A percentile compares a stretch with the other conserved stretches of the same genome.
Conservation (phyloP, 225 moss, liverwort and hornwort genomes). For the Straminergon stramineum region DNA sequence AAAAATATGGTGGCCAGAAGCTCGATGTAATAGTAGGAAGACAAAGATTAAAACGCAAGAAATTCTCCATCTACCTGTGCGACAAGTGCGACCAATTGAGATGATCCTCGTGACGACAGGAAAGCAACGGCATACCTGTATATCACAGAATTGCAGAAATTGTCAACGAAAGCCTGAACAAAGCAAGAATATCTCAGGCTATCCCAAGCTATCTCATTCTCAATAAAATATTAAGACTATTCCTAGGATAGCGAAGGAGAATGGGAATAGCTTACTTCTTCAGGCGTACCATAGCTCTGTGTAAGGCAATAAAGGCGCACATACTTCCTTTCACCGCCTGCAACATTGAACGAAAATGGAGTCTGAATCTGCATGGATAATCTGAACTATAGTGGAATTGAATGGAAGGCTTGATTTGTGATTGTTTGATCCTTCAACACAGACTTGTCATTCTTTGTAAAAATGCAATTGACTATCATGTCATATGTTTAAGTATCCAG, state of each 20-base stretch:
- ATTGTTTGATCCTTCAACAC: neutral
- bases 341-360: neutral
- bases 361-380: neutral
- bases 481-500: neutral
- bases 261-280: slow-evolving; percentile 39
- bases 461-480: neutral
- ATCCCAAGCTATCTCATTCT: neutral
- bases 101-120: slow-evolving; percentile 61
- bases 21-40: neutral
- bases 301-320: slow-evolving; percentile 80
- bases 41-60: neutral
- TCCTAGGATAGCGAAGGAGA: neutral
- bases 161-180: neutral
- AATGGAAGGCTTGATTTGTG: neutral
- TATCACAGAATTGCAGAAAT: neutral
- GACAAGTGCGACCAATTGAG: slow-evolving; percentile 83
- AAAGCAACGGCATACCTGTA: slow-evolving; percentile 83
- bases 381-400: neutral
- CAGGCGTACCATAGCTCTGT: slow-evolving; percentile 74
- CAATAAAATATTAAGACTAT: neutral
- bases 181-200: neutral
- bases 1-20: neutral
- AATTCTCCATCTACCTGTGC: slow-evolving; percentile 52
- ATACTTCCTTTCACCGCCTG: slow-evolving; percentile 84
- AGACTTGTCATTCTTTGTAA: neutral